Evolutionary conservation across 2,329 filamentous ascomycete genomes (phyloP), one percentile per base, ranked within the genome.

Genomic region (Pyrenophora graminea): DNA sequence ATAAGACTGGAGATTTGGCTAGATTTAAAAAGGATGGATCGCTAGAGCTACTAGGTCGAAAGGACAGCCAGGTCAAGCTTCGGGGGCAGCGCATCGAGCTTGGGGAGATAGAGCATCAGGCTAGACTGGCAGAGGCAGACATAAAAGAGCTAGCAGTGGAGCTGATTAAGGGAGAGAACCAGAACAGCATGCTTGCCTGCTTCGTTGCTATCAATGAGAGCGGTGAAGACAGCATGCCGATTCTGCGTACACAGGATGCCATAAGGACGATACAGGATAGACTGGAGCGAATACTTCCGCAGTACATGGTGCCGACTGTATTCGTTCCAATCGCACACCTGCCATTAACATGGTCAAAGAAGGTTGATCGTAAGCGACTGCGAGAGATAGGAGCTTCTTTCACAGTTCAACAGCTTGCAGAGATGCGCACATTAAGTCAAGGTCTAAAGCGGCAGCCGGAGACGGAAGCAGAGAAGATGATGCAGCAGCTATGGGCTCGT

Each of bases 321-420:
- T 80, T 76, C 45, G 73, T 80, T 8, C 71, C 75, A 0, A 55
- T 81, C 25, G 73, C 67, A 19, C 51, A 69, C 6, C 63, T 82
- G 15, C 80, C 80, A 0, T 61, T 74, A 1, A 61, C 77, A 5
- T 64, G 73, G 2, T 80, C 79, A 4, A 73, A 76, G 0, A 82
- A 82, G 42, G 48, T 55, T 5, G 59, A 70, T 39, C 55, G 66
- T 2, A 64, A 58, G 51, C 32, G 39, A 13, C 39, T 69, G 4
- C 53, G 51, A 2, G 48, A 58, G 4, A 58, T 61, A 12, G 62
- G 57, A 21, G 34, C 13, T 4, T 47, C 45, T 3, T 39, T 30
- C 1, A 39, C 45, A 1, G 9, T 18, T n/a, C 31, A 49, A 31
- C 21, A 53, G 23, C 17, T 48, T 4, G 39, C 39, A 6, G 13